Evolutionary conservation across 192 early-diverging fungal genomes (phyloP), one percentile per base, ranked within the genome.

Genomic region (Coemansia sp.): DNA sequence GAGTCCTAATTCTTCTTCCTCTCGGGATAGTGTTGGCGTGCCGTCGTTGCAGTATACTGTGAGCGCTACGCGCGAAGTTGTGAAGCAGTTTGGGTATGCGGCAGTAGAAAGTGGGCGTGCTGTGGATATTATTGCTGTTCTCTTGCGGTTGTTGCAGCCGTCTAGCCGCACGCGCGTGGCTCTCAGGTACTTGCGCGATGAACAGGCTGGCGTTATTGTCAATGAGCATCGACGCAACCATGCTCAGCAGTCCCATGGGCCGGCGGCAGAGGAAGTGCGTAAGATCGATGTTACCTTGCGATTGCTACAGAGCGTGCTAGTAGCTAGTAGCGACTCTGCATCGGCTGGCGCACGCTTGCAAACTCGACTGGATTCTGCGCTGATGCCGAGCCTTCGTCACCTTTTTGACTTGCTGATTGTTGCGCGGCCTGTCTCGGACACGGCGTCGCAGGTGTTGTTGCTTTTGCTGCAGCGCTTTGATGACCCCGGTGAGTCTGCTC

Each of bases 361-460:
- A 9, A 13, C 59, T 2, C 44, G 73, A 0, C 40, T 75, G 16
- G 74, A 84, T 6, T 2, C 72, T 5, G 59, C 80, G 12, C 76
- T 79, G 69, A 67, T 68, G 61, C 61, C 70, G 10, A 57, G 65
- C 16, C 43, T 84, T 12, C 67, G 61, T 13, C 74, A 78, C 16
- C 55, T 84, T 34, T 75, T 84, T 55, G 81, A 73, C 33, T 62
- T 84, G 42, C 40, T 78, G 3, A 70, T 79, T 11, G 81, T 79
- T 1, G 70, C 81, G 3, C 63, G 70, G 4, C 77, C 81, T 1
- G 68, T 84, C 11, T 78, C 81, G 0, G 81, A 84, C 33, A 16
- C 38, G 9, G 81, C 81, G 3, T 76, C 77, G 7, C 74, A 66
- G 46, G 77, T 84, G 33, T 61, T 84, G 16, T 40, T 71, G 12